Evolutionary conservation across 2,329 filamentous ascomycete genomes (phyloP), one percentile per base, ranked within the genome.

Genomic region (Magnaporthiopsis rhizophila): DNA sequence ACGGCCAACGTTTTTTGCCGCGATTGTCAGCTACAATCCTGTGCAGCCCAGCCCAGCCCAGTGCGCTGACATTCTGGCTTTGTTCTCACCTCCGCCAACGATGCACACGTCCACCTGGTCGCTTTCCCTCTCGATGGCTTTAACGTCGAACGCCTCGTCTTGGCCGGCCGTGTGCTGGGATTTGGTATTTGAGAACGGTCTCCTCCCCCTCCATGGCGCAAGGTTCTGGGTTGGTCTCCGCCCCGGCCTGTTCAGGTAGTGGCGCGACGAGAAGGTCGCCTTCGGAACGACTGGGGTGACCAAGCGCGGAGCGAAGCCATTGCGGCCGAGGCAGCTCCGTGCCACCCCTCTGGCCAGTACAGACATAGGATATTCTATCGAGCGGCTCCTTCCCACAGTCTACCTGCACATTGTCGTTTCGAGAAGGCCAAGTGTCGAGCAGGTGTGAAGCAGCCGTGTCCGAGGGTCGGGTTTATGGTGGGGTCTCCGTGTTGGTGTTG

Each of bases 41-140:
- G 34, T 36, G 34, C 45, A 3, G 45, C 3, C 15, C 38, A 50
- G 38, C 38, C 21, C 30, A 58, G 59, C 38, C 13, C 53, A 59
- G 60, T 36, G 21, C 24, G 26, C 45, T 53, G 45, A 18, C 13
- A 11, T 53, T 24, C 45, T 11, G 45, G 9, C 45, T 53, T 58
- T 12, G 59, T 69, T 69, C 77, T 71, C 80, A 86, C 84, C 94
- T 75, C 91, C 95, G 72, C 95, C 95, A 64, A 99, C 87, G 72
- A 99, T 98, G 77, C 92, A 96, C 36, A 99, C 93, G 77, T 99
- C 95, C 36, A 99, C 95, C 78, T 95, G 81, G 72, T 99, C 95
- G 64, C 87, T 90, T 76, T 98, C 95, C 68, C 95, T 89, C 68
- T 98, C 94, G 65, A 93, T 81, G 64, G 76, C 78, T 30, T 79